These are phyloP conservation scores for Myrmaecium sp. DNA, from an alignment of 2,329 filamentous ascomycete genomes.

Conservation along the genomic window DNA sequence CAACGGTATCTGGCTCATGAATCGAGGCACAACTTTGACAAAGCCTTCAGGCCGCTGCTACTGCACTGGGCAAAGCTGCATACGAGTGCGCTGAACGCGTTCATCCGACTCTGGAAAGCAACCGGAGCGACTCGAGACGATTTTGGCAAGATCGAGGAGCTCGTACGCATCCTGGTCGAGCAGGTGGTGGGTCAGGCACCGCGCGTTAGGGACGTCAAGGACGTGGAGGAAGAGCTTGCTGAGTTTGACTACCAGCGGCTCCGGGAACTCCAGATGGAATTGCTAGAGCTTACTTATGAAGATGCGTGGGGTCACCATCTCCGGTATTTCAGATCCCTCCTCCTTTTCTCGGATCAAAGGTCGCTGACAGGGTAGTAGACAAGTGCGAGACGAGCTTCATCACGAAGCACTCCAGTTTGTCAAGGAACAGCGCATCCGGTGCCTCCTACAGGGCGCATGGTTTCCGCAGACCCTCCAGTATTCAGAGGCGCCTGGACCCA, in stretches of 20 bases:
- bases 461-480: slow-evolving; percentile 44
- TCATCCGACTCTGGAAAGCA: slow-evolving; percentile 83
- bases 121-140: slow-evolving; percentile 74
- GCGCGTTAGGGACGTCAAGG: slow-evolving; percentile 66
- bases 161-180: slow-evolving; percentile 72
- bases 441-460: slow-evolving; percentile 78
- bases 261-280: slow-evolving; percentile 80
- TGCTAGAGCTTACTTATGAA: slow-evolving; percentile 81
- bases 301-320: slow-evolving; percentile 88
- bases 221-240: slow-evolving; percentile 76
- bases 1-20: slow-evolving; percentile 62
- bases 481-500: slow-evolving; percentile 29
- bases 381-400: slow-evolving; percentile 81
- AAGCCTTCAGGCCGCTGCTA: slow-evolving; percentile 69
- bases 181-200: slow-evolving; percentile 71
- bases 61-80: slow-evolving; percentile 90
- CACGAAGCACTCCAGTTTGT: slow-evolving; percentile 90
- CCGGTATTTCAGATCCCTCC: slow-evolving; percentile 25
- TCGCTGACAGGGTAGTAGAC: slow-evolving; percentile 24
- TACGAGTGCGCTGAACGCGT: slow-evolving; percentile 67
- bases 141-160: slow-evolving; percentile 82
- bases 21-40: slow-evolving; percentile 62
- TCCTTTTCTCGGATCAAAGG: slow-evolving; percentile 1
- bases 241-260: slow-evolving; percentile 67
- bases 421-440: slow-evolving; percentile 88